phyloP scores from a whole-genome alignment of 441 rosid species.

The Oxalis stricta region DNA sequence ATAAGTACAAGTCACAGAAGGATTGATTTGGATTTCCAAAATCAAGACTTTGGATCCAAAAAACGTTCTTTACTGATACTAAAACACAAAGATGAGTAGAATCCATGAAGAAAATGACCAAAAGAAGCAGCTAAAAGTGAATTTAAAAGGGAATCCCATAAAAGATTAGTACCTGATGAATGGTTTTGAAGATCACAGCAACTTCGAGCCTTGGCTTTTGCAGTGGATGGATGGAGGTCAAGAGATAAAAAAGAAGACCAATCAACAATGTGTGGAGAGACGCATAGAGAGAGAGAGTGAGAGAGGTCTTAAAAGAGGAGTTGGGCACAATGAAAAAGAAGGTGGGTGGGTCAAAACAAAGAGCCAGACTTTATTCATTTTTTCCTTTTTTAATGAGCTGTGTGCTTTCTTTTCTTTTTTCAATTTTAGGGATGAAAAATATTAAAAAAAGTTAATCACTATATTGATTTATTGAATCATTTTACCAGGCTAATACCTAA shows the following conservation, averaged over 20 bases:
- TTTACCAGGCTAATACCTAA: no score
- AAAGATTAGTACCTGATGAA: slow-evolving; percentile 13
- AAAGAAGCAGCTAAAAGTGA: slow-evolving; percentile 13
- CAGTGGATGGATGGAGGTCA: slow-evolving; percentile 19
- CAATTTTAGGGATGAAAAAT: not conserved
- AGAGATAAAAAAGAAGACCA: slow-evolving; percentile 7
- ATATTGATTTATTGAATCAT: no score
- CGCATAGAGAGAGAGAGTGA: slow-evolving; percentile 11
- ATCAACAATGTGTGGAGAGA: slow-evolving; percentile 25
- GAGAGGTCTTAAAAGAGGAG: no score
- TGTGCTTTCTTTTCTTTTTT: slow-evolving; percentile 2
- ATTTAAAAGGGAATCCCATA: slow-evolving; percentile 9
- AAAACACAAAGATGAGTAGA: slow-evolving; percentile 21
- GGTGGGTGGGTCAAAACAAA: slow-evolving; percentile 34
- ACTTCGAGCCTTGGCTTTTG: slow-evolving; percentile 19
- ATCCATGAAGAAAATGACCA: slow-evolving; percentile 17
- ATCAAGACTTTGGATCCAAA: slow-evolving; percentile 26
- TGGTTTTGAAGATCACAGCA: slow-evolving; percentile 13
- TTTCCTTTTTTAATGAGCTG: not conserved
- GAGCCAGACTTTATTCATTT: slow-evolving; percentile 16
- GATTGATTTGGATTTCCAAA: slow-evolving; percentile 26
- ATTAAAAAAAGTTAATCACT: no score
- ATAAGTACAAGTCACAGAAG: slow-evolving; percentile 15
- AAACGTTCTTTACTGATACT: slow-evolving; percentile 19
- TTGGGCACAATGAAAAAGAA: no score